These are phyloP conservation scores for Lanmaoa rubissima DNA, from an alignment of 768 basidiomycete species.

Conservation along the genomic window DNA sequence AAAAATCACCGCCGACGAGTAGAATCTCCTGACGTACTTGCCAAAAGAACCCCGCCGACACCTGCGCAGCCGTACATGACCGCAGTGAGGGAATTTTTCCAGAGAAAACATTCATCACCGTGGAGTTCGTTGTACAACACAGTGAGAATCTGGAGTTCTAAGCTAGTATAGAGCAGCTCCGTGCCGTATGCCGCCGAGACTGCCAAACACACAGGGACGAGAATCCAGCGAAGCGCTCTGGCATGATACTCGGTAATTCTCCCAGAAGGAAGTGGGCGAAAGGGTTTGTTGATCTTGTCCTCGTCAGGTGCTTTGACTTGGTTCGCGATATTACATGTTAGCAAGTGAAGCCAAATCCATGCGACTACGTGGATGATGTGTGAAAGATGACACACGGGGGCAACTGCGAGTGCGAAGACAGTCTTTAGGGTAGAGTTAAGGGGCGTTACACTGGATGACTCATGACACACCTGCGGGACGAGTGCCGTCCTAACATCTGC, in stretches of 20 bases:
- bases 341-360: conserved; percentile 45
- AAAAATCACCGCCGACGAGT: not conserved
- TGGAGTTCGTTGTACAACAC: conserved; percentile 37
- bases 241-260: conserved; percentile 36
- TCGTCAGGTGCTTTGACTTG: conserved; percentile 39
- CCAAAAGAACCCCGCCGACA: conserved; percentile 33
- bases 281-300: conserved; percentile 41
- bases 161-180: conserved; percentile 30
- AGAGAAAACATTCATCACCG: conserved; percentile 27
- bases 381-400: conserved; percentile 15
- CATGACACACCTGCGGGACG: conserved; percentile 17
- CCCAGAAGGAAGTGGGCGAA: conserved; percentile 42
- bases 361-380: conserved; percentile 24
- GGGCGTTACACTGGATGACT: not conserved
- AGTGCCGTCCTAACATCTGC: conserved; percentile 18
- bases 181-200: conserved; percentile 31
- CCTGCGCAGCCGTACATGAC: conserved; percentile 34
- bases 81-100: conserved; percentile 32
- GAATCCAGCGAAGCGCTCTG: conserved; percentile 35
- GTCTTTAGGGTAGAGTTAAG: conserved; percentile 21
- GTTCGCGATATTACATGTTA: conserved; percentile 40
- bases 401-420: conserved; percentile 28
- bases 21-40: conserved; percentile 21
- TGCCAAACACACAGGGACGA: conserved; percentile 32
- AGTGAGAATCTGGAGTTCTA: conserved; percentile 20